Evolutionary conservation across 2,329 filamentous ascomycete genomes (phyloP), one percentile per base, ranked within the genome.

Genomic region (Aureobasidium sp.): DNA sequence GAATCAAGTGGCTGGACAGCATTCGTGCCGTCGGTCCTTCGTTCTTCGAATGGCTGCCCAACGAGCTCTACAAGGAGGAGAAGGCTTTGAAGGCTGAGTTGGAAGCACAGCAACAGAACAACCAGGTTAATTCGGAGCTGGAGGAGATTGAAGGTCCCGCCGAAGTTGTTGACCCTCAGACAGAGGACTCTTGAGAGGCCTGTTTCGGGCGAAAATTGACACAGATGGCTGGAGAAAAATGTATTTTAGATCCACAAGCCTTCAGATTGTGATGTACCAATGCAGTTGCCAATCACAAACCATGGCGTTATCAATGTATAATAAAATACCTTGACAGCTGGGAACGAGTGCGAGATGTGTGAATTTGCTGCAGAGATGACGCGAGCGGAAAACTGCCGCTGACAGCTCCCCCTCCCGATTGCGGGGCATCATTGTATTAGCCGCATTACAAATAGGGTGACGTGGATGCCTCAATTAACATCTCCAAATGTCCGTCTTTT

Each of bases 31-130:
- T 71, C 44, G 72, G 74, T 63, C 74, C 73, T 39, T 77, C 72
- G 59, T 79, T 79, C 72, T 78, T 73, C 65, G 71, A 69, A 21
- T 76, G 70, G 70, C 68, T 78, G 5, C 70, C 72, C 25, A 80
- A 80, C 61, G 77, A 79, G 68, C 64, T 73, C 34, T 71, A 70
- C 68, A 44, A 54, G 30, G 59, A 62, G 36, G 45, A 63, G 36
- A 62, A 66, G 50, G 58, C 39, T 32, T 9, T 59, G 29, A 59
- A 63, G 32, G 51, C 61, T 3, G 54, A 61, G 25, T 30, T 47
- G 7, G 34, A 39, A 48, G 54, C 42, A 47, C 54, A 58, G 42
- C 13, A 48, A 25, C 6, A n/a, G 1, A 37, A 58, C 16, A n/a
- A 27, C 32, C 54, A 58, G 42, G 9, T 34, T 10, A 32, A 44